phyloP scores from a whole-genome alignment of 164 flowering plant genomes.

The Cinnamomum micranthum region DNA sequence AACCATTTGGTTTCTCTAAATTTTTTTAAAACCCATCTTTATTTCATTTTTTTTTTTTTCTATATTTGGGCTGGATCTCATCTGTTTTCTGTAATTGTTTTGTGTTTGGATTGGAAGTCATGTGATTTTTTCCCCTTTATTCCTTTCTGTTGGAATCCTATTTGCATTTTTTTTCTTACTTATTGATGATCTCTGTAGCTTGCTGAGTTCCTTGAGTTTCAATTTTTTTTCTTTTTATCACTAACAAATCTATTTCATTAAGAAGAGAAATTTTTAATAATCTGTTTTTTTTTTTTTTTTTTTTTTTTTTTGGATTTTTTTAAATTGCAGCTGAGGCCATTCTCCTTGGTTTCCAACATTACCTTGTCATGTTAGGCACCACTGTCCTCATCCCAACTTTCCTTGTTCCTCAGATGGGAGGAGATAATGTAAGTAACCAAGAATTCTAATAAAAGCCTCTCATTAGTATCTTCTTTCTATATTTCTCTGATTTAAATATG shows the following conservation, averaged over 20 bases:
- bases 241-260: background rate
- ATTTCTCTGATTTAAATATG: background rate
- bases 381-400: slow-evolving; percentile 82
- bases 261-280: background rate
- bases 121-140: background rate
- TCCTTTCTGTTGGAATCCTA: too few relatives aligned
- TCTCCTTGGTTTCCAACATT: slow-evolving; percentile 95
- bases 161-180: too few relatives aligned
- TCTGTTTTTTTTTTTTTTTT: background rate
- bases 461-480: background rate
- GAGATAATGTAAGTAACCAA: slow-evolving; percentile 73
- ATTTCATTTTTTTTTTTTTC: background rate
- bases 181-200: too few relatives aligned
- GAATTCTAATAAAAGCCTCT: background rate
- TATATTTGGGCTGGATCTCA: background rate
- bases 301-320: background rate
- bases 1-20: background rate
- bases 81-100: background rate
- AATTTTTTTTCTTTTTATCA: background rate
- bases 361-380: slow-evolving; percentile 94
- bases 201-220: background rate
- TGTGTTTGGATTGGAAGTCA: background rate
- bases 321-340: slow-evolving; percentile 87
- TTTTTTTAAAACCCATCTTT: background rate
- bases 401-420: slow-evolving; percentile 99